phyloP scores from a whole-genome alignment of 345 rosid genomes.

The Rhizophora apiculata region DNA sequence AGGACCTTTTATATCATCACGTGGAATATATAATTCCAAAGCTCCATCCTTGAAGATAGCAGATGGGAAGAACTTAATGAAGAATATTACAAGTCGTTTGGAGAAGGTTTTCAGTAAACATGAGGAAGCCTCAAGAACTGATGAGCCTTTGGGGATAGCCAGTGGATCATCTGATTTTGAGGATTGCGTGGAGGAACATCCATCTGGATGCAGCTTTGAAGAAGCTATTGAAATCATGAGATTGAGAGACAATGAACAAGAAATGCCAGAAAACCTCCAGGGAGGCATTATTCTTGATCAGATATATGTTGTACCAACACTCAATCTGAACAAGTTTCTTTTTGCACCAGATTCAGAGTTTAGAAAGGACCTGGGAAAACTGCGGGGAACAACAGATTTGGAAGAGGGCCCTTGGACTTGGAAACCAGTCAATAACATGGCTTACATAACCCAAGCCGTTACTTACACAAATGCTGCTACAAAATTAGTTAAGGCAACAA shows the following conservation, averaged over 20 bases:
- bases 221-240: constrained; percentile 59
- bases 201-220: constrained; percentile 48
- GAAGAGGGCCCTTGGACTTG: constrained; percentile 73
- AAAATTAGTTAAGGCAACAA: constrained; percentile 73
- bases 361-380: constrained; percentile 59
- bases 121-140: constrained; percentile 40
- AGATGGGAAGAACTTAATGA: constrained; percentile 63
- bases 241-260: constrained; percentile 39
- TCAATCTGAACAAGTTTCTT: constrained; percentile 58
- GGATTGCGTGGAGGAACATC: constrained; percentile 50
- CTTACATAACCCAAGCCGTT: constrained; percentile 42
- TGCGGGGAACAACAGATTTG: constrained; percentile 59
- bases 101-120: constrained; percentile 63
- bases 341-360: constrained; percentile 69
- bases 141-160: constrained; percentile 40
- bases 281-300: constrained; percentile 77
- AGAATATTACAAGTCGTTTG: constrained; percentile 42
- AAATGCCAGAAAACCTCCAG: constrained; percentile 62
- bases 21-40: constrained; percentile 32
- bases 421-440: constrained; percentile 38
- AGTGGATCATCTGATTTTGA: constrained; percentile 55
- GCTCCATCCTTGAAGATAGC: constrained; percentile 39
- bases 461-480: constrained; percentile 68
- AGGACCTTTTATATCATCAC: constrained; percentile 23
- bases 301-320: constrained; percentile 37